A percentile compares a stretch with the other conserved stretches of the same genome.
Evolutionary conservation across 495 filamentous ascomycete species (phyloP).

Genomic region (Trichocladium uniseriatum): DNA sequence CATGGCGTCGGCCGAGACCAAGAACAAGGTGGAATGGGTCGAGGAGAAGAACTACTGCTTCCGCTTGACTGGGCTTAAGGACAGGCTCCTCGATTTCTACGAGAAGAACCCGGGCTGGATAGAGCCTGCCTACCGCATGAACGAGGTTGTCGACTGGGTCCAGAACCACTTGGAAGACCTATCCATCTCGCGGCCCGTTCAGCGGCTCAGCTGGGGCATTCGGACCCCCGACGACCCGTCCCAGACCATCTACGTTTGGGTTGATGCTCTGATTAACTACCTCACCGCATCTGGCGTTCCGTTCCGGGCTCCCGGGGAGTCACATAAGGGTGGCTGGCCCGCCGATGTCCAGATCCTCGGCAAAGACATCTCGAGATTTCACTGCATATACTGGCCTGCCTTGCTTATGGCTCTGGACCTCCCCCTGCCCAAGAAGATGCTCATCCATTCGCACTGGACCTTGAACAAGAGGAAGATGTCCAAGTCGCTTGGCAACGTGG

Average conservation of each 20-base stretch:
- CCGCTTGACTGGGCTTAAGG: conserved; percentile 69
- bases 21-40: conserved; percentile 87
- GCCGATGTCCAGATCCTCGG: conserved; percentile 87
- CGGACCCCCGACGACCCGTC: conserved; percentile 70
- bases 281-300: conserved; percentile 82
- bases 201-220: conserved; percentile 81
- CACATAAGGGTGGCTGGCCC: conserved; percentile 63
- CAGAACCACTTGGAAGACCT: conserved; percentile 68
- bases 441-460: conserved; percentile 93
- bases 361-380: conserved; percentile 94
- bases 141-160: conserved; percentile 60
- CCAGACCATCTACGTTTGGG: conserved; percentile 97
- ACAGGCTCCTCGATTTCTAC: conserved; percentile 71
- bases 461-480: conserved; percentile 87
- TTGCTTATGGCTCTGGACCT: conserved; percentile 84
- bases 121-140: conserved; percentile 54
- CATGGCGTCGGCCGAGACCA: conserved; percentile 79
- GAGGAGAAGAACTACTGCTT: conserved; percentile 96
- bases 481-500: conserved; percentile 87
- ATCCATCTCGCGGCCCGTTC: conserved; percentile 73
- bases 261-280: conserved; percentile 93
- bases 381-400: conserved; percentile 96
- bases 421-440: conserved; percentile 68
- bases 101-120: conserved; percentile 61
- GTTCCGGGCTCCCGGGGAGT: conserved; percentile 50